Conservation (phyloP, 1,284 basidiomycete species). For the Cryptococcus deneoformans region DNA sequence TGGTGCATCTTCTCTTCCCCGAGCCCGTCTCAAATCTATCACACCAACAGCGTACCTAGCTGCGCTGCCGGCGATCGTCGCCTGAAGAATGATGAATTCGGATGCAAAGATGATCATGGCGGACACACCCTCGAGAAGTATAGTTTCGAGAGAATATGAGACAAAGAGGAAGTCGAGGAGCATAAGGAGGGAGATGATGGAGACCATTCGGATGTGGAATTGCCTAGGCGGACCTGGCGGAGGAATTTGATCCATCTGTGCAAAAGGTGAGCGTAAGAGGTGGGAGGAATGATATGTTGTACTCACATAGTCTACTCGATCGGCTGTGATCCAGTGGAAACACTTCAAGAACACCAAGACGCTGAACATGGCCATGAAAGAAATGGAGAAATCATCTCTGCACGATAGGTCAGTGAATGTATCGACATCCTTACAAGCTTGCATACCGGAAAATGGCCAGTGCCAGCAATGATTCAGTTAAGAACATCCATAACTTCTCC, state of each 20-base stretch:
- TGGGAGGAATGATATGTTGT: background rate
- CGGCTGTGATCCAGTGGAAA: constrained; percentile 95
- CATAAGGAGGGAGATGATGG: constrained; percentile 43
- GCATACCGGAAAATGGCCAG: constrained; percentile 83
- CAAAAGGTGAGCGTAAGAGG: background rate
- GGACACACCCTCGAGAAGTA: constrained; percentile 61
- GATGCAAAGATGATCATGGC: constrained; percentile 88
- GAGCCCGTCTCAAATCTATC: constrained; percentile 74
- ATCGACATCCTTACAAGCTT: background rate
- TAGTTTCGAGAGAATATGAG: constrained; percentile 31
- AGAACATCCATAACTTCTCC: constrained; percentile 94
- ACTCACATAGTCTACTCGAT: constrained; percentile 92
- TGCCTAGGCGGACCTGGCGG: constrained; percentile 75
- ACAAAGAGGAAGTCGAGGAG: constrained; percentile 39
- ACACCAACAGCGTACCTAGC: constrained; percentile 83
- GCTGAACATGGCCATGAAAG: constrained; percentile 88
- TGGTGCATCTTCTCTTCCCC: constrained; percentile 81
- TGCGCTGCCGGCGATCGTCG: constrained; percentile 67
- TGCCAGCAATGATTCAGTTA: constrained; percentile 92
- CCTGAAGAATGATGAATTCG: constrained; percentile 90
- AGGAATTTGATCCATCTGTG: constrained; percentile 92
- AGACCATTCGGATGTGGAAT: constrained; percentile 80
- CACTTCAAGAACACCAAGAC: constrained; percentile 92
- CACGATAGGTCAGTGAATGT: background rate
- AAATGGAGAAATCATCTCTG: constrained; percentile 81